Base-by-base conservation (phyloP, 2,329 filamentous ascomycete species). In the Hypoxylon sp. region DNA sequence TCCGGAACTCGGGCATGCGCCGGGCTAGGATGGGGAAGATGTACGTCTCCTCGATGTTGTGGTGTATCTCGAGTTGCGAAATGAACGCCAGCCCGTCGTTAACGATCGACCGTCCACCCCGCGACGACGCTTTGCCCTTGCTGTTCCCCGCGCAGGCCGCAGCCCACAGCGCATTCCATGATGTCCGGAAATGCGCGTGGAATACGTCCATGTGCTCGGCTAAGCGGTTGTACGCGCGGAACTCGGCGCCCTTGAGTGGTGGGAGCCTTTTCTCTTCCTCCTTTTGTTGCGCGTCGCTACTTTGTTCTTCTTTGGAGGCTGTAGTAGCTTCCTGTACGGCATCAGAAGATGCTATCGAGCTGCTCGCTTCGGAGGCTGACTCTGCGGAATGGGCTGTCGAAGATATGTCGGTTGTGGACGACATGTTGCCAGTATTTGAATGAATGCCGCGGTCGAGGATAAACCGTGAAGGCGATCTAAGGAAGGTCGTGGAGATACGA, bases 21-120 rank as follows among this genome's bases (percentile, higher is more conserved):
- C 82, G 83, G 11, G 91, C 93, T 1, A 97, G 86, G 0, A 90
- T 76, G 1, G 94, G 94, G 79, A 97, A 97, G 43, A 97, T 84
- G 77, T 93, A 88, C 30, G 83, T 81, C 79, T 98, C 94, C 79
- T 97, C 94, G 75, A 97, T 95, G 63, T 82, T 83, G 82, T 97
- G 94, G 81, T 97, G 94, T 63, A 87, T 80, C 9, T 88, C 86
- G n/a, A 97, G 87, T 63, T 91, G 86, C 14, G 85, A 84, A 71
- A 87, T 86, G 77, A 97, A 93, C 52, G 89, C 82, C n/a, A 93
- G 82, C 32, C 90, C 92, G 25, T 85, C 82, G 72, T 83, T 78
- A 72, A 97, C 81, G 79, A 96, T 75, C 0, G 91, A 90, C 0
- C 90, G 88, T 67, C 86, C 86, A 65, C 21, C 23, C 23, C 85